These are phyloP conservation scores for Barbarea vulgaris DNA, from an alignment of 345 rosid species.

Conservation along the genomic window DNA sequence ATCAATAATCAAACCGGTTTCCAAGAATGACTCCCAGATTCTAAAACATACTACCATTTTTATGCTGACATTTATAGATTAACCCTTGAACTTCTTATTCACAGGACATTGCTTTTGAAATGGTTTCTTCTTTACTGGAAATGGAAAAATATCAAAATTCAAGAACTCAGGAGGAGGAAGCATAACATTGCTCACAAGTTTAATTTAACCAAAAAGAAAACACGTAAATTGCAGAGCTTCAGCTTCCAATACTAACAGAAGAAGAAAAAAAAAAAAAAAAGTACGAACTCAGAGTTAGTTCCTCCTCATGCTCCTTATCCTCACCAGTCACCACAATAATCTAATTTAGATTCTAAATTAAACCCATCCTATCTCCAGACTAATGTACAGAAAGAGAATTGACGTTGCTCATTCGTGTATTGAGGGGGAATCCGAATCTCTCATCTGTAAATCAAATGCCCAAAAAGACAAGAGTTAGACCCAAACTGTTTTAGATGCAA, in stretches of 20 bases:
- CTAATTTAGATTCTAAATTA: constrained; percentile 31
- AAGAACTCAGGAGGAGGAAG: constrained; percentile 15
- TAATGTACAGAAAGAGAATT: constrained; percentile 28
- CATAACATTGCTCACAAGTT: constrained; percentile 27
- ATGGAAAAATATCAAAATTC: background rate
- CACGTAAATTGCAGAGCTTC: constrained; percentile 1
- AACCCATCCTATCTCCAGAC: constrained; percentile 34
- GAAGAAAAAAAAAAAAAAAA: background rate
- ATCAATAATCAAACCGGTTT: background rate
- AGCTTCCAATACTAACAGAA: background rate
- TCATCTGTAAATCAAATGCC: constrained; percentile 28
- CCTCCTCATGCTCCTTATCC: constrained; percentile 14
- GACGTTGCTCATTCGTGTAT: constrained; percentile 22
- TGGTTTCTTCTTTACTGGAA: background rate
- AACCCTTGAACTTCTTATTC: constrained; percentile 1
- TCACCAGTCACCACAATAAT: constrained; percentile 17
- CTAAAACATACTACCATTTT: background rate
- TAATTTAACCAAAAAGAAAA: background rate
- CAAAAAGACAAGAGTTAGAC: constrained; percentile 22
- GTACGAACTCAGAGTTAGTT: constrained; percentile 25
- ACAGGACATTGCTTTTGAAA: background rate
- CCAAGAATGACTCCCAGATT: background rate
- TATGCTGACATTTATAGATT: background rate
- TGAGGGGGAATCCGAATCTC: constrained; percentile 8
- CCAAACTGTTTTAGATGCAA: constrained; percentile 9